Evolutionary conservation across 768 basidiomycete species (phyloP).

Genomic region (Floccularia luteovirens): DNA sequence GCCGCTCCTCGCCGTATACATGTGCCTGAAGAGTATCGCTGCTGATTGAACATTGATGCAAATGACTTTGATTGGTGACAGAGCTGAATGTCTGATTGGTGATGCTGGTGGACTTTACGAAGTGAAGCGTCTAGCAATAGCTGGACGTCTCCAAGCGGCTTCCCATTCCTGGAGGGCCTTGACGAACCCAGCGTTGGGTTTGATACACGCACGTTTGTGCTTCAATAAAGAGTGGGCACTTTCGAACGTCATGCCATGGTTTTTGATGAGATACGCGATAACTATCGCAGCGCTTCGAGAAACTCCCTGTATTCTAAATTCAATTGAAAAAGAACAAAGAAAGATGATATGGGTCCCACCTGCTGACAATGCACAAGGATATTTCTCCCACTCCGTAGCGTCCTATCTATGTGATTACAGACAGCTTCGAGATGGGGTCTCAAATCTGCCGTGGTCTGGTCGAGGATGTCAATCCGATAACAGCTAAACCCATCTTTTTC

Average conservation of each 20-base stretch:
- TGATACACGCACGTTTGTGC: conserved; percentile 62
- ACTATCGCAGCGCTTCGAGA: conserved; percentile 73
- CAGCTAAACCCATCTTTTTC: conserved; percentile 42
- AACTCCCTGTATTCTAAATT: conserved; percentile 58
- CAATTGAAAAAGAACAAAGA: conserved; percentile 1
- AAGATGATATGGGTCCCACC: conserved; percentile 31
- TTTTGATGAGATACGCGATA: conserved; percentile 76
- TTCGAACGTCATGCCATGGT: conserved; percentile 68
- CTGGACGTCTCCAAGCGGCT: conserved; percentile 12
- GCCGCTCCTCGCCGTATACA: too few relatives aligned
- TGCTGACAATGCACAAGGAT: conserved; percentile 81
- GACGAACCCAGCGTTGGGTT: conserved; percentile 76
- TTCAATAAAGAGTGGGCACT: conserved; percentile 52
- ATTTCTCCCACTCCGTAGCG: conserved; percentile 51
- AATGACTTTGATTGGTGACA: too few relatives aligned
- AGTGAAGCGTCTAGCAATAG: conserved; percentile 13
- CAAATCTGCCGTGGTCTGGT: conserved; percentile 53
- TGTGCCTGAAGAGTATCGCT: too few relatives aligned
- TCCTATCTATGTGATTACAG: conserved; percentile 58
- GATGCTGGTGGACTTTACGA: too few relatives aligned
- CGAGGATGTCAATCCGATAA: conserved; percentile 63
- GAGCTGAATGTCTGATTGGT: too few relatives aligned
- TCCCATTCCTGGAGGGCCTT: conserved; percentile 55
- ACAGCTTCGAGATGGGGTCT: conserved; percentile 62
- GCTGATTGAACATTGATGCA: too few relatives aligned